These are phyloP conservation scores for Gracilaria gracilis DNA, from an alignment of 23 red algal genomes.

Conservation along the genomic window DNA sequence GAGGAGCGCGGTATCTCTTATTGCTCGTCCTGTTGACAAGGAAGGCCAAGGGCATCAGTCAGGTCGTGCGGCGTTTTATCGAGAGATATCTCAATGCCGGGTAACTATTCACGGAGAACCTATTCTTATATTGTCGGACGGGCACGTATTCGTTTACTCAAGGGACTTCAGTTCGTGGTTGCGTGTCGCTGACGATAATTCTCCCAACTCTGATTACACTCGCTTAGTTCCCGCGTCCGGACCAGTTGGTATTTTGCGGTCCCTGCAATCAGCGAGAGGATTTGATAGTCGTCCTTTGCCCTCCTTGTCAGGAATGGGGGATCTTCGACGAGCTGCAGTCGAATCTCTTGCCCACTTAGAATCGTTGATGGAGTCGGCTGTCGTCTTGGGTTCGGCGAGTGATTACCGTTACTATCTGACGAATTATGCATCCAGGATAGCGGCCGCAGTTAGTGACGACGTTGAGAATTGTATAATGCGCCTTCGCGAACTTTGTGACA, in stretches of 20 bases:
- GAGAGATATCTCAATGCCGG: slow-evolving; percentile 49
- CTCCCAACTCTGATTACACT: slow-evolving; percentile 78
- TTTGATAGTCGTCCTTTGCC: slow-evolving; percentile 30
- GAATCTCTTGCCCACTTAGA: slow-evolving; percentile 87
- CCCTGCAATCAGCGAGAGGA: slow-evolving; percentile 33
- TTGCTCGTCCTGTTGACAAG: slow-evolving; percentile 44
- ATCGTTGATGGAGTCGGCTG: slow-evolving; percentile 66
- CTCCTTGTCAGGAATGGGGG: slow-evolving; percentile 66
- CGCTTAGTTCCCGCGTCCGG: slow-evolving; percentile 24
- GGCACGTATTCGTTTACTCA: slow-evolving; percentile 77
- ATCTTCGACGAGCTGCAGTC: slow-evolving; percentile 69
- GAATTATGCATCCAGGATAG: slow-evolving; percentile 69
- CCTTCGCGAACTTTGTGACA: slow-evolving; percentile 78
- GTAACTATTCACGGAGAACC: slow-evolving; percentile 70
- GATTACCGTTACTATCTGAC: slow-evolving; percentile 80
- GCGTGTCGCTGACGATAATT: slow-evolving; percentile 76
- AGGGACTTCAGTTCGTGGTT: slow-evolving; percentile 73
- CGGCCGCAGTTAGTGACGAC: slow-evolving; percentile 68
- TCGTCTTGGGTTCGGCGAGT: slow-evolving; percentile 58
- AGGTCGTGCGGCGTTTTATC: slow-evolving; percentile 25
- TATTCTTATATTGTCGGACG: slow-evolving; percentile 79
- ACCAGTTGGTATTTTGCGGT: slow-evolving; percentile 36
- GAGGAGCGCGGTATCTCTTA: slow-evolving; percentile 62
- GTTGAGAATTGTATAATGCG: slow-evolving; percentile 70
- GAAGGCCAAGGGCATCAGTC: neutral